Conservation (phyloP, 2,329 filamentous ascomycete species). For the Onygena corvina region DNA sequence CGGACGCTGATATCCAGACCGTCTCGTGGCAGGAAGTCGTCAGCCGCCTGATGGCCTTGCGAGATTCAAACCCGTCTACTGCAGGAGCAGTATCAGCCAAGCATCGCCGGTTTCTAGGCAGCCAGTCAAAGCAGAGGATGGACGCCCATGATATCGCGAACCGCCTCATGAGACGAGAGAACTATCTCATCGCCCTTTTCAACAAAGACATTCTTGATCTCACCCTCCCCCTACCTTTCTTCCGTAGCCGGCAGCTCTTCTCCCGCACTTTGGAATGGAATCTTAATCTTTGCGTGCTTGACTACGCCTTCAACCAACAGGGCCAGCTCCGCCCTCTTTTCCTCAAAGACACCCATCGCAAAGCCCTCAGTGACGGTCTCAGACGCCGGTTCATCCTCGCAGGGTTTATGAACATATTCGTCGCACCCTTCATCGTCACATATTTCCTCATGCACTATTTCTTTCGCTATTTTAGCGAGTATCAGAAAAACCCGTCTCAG, state of each 20-base stretch:
- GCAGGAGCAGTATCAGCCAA: slow-evolving; percentile 48
- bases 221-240: slow-evolving; percentile 71
- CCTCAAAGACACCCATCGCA: slow-evolving; percentile 68
- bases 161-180: slow-evolving; percentile 87
- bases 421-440: slow-evolving; percentile 74
- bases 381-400: slow-evolving; percentile 68
- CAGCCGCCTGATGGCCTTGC: slow-evolving; percentile 66
- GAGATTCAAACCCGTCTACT: slow-evolving; percentile 82
- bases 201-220: slow-evolving; percentile 93
- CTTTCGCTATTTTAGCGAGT: slow-evolving; percentile 93
- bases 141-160: slow-evolving; percentile 97
- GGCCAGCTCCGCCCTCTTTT: slow-evolving; percentile 81
- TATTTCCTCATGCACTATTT: slow-evolving; percentile 84
- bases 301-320: slow-evolving; percentile 83
- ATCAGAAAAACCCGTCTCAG: slow-evolving; percentile 81
- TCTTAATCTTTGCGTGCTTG: slow-evolving; percentile 75
- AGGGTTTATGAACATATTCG: slow-evolving; percentile 72
- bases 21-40: slow-evolving; percentile 91
- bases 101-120: slow-evolving; percentile 55
- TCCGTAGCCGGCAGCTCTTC: slow-evolving; percentile 68
- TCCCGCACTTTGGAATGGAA: slow-evolving; percentile 89
- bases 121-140: slow-evolving; percentile 82
- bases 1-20: slow-evolving; percentile 78
- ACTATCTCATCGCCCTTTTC: slow-evolving; percentile 91
- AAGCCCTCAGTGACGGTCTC: slow-evolving; percentile 64